These are phyloP conservation scores for Vitis rotundifolia DNA, from an alignment of 164 flowering plant genomes.

Conservation along the genomic window DNA sequence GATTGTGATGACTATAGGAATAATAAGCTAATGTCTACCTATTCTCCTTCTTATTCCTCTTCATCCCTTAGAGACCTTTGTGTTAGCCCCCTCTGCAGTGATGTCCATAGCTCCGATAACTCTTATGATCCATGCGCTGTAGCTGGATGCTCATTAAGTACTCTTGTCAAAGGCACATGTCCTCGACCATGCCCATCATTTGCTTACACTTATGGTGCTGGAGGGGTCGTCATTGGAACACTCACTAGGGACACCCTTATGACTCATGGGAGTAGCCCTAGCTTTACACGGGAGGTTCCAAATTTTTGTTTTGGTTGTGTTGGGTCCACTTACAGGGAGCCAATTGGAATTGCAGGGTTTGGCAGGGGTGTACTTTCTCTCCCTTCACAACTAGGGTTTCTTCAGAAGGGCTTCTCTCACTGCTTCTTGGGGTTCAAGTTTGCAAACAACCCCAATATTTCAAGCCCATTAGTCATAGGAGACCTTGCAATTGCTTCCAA, in stretches of 20 bases:
- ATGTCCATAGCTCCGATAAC: conserved; percentile 67
- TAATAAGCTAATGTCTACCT: conserved; percentile 33
- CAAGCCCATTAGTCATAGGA: conserved; percentile 67
- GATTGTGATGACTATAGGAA: conserved; percentile 59
- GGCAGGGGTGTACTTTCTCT: conserved; percentile 68
- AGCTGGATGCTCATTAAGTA: conserved; percentile 60
- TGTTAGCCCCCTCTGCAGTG: conserved; percentile 46
- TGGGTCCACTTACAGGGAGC: conserved; percentile 62
- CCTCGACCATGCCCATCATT: conserved; percentile 74
- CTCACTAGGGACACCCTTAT: conserved; percentile 55
- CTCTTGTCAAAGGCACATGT: conserved; percentile 48
- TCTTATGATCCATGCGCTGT: conserved; percentile 53
- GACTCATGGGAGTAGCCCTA: conserved; percentile 37
- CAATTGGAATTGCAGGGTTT: conserved; percentile 76
- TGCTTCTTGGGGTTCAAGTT: conserved; percentile 73
- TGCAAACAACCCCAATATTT: conserved; percentile 66
- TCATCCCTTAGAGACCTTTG: conserved; percentile 55
- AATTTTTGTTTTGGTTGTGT: conserved; percentile 71
- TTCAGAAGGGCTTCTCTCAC: conserved; percentile 72
- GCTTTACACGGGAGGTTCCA: conserved; percentile 34
- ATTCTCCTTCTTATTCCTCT: conserved; percentile 58
- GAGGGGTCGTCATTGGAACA: conserved; percentile 48
- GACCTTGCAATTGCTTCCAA: conserved; percentile 55
- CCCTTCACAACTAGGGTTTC: conserved; percentile 74
- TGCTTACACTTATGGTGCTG: conserved; percentile 72